These are phyloP conservation scores for Leavenworthia alabamica DNA, from an alignment of 345 rosid genomes.

Conservation along the genomic window DNA sequence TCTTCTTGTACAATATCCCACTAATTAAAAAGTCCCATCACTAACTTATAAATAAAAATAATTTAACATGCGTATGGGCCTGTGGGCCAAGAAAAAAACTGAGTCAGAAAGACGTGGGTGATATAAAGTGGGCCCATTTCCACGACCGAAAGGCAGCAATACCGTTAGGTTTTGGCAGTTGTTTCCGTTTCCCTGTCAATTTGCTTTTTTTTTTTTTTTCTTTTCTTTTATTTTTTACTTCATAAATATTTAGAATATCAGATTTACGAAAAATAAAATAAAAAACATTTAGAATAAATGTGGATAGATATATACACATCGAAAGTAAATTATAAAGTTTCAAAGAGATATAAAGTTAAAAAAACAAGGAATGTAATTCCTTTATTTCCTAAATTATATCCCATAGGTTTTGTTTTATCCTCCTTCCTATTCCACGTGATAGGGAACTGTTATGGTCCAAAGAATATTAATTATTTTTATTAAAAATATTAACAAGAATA, in stretches of 20 bases:
- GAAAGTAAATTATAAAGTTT: background rate
- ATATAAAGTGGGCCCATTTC: slow-evolving; percentile 28
- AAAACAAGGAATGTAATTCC: background rate
- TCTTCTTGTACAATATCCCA: background rate
- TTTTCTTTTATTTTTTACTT: background rate
- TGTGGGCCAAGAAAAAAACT: slow-evolving; percentile 23
- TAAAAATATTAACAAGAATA: background rate
- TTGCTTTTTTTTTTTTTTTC: background rate
- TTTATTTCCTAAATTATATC: background rate
- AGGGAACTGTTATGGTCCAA: slow-evolving; percentile 28
- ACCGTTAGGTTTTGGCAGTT: slow-evolving; percentile 32
- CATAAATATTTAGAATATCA: background rate
- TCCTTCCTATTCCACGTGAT: slow-evolving; percentile 23
- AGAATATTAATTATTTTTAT: background rate
- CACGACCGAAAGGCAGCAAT: slow-evolving; percentile 28
- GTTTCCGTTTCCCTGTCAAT: slow-evolving; percentile 24
- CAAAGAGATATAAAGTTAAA: background rate
- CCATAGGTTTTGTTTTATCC: background rate
- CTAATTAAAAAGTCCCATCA: background rate
- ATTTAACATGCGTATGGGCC: slow-evolving; percentile 1
- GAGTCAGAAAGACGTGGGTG: slow-evolving; percentile 27
- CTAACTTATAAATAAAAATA: background rate
- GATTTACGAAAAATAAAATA: too few relatives aligned
- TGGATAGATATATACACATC: background rate
- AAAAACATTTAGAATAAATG: background rate